Evolutionary conservation across 2,329 filamentous ascomycete species (phyloP).

Genomic region (Aspergillus udagawae): DNA sequence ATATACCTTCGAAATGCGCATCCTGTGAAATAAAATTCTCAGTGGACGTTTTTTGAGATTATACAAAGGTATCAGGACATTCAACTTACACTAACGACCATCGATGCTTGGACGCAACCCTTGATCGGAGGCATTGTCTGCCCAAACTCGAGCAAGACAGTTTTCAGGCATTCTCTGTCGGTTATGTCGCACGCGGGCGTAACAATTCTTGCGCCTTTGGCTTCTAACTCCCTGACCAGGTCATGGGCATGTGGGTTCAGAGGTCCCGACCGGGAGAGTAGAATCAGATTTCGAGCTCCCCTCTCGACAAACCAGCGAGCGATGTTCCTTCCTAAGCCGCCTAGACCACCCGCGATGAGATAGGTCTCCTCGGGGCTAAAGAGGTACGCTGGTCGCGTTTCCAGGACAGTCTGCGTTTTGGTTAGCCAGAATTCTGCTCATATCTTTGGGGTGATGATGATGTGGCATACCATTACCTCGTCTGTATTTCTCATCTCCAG

Average conservation of each 20-base stretch:
- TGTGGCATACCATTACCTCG: constrained; percentile 3
- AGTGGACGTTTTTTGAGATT: neutral
- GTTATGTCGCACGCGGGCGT: constrained; percentile 7
- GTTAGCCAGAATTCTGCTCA: neutral
- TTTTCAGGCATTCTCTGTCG: neutral
- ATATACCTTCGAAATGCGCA: constrained; percentile 36
- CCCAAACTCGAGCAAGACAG: neutral
- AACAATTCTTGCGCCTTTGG: neutral
- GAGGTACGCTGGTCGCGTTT: neutral
- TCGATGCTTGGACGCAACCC: constrained; percentile 7
- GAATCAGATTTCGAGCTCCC: constrained; percentile 31
- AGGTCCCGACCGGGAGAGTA: constrained; percentile 18
- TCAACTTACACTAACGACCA: constrained; percentile 10
- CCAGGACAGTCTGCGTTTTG: constrained; percentile 3
- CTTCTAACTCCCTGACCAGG: constrained; percentile 2
- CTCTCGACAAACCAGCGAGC: constrained; percentile 29
- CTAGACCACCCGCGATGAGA: constrained; percentile 31
- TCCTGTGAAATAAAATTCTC: neutral
- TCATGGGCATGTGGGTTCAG: neutral
- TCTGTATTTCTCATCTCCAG: constrained; percentile 4
- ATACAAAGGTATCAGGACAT: neutral
- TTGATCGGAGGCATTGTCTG: constrained; percentile 7
- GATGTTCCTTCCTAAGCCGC: constrained; percentile 29
- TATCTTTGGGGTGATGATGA: neutral
- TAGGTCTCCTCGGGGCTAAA: constrained; percentile 20